Evolutionary conservation across 148 eudicot genomes (phyloP).

Genomic region (Rhododendron mucronatum): DNA sequence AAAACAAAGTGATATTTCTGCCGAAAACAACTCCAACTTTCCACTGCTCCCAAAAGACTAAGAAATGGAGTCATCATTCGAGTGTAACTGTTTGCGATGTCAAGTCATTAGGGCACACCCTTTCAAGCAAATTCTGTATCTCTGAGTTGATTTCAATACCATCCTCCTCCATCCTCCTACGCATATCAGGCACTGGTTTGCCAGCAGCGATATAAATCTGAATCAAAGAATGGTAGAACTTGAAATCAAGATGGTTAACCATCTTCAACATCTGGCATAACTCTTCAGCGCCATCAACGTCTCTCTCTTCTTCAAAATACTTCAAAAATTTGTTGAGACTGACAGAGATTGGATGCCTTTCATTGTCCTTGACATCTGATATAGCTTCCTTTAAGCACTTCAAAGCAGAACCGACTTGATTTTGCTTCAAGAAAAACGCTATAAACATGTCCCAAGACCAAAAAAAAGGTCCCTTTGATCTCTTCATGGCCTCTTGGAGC

Average conservation of each 20-base stretch:
- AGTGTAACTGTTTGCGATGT: not conserved
- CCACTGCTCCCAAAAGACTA: not conserved
- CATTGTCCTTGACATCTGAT: conserved; percentile 13
- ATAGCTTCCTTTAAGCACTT: conserved; percentile 45
- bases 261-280: conserved; percentile 41
- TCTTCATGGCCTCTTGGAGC: conserved; percentile 26
- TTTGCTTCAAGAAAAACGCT: conserved; percentile 31
- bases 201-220: conserved; percentile 52
- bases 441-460: conserved; percentile 33
- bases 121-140: conserved; percentile 45
- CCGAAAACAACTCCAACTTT: not conserved
- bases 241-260: conserved; percentile 31
- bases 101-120: conserved; percentile 27
- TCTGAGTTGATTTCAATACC: conserved; percentile 41
- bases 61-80: not conserved
- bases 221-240: conserved; percentile 42
- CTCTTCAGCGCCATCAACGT: conserved; percentile 48
- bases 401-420: conserved; percentile 35
- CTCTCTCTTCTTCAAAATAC: conserved; percentile 38
- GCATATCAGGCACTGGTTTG: conserved; percentile 34
- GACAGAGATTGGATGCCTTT: conserved; percentile 28
- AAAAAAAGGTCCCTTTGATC: conserved; percentile 19
- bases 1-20: not conserved
- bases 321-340: conserved; percentile 24
- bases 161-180: conserved; percentile 48